Evolutionary conservation across 768 basidiomycete species (phyloP).

Genomic region (Hericium coralloides): DNA sequence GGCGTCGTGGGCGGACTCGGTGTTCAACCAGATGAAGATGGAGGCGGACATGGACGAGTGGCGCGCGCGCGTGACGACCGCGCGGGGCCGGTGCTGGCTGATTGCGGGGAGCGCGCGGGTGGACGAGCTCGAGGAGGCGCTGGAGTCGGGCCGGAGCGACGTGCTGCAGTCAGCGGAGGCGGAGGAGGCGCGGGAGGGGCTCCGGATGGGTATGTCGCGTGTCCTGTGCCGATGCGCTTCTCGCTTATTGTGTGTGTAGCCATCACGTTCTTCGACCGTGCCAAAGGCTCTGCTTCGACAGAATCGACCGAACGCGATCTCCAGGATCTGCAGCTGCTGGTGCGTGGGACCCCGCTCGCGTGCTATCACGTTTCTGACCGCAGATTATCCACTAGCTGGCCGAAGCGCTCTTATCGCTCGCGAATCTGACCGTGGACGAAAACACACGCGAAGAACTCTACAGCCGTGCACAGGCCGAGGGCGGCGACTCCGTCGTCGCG

Average conservation of each 20-base stretch:
- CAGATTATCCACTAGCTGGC: slow-evolving; percentile 28
- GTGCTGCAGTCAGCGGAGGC: slow-evolving; percentile 41
- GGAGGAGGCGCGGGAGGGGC: slow-evolving; percentile 43
- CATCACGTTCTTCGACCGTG: slow-evolving; percentile 26
- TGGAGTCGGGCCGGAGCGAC: slow-evolving; percentile 34
- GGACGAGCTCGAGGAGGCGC: slow-evolving; percentile 45
- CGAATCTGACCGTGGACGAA: slow-evolving; percentile 45
- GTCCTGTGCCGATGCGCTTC: slow-evolving; percentile 22
- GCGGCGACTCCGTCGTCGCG: slow-evolving; percentile 29
- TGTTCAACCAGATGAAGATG: slow-evolving; percentile 58
- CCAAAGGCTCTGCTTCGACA: slow-evolving; percentile 17
- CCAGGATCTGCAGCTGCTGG: slow-evolving; percentile 15
- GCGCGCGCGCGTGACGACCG: slow-evolving; percentile 35
- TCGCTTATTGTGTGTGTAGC: slow-evolving; percentile 18
- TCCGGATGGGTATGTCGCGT: slow-evolving; percentile 31
- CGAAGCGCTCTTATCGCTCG: slow-evolving; percentile 51
- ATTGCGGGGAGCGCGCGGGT: slow-evolving; percentile 44
- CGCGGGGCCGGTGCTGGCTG: slow-evolving; percentile 48
- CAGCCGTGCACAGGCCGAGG: slow-evolving; percentile 38
- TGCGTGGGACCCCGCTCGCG: neutral
- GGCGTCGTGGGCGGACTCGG: slow-evolving; percentile 52
- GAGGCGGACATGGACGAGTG: slow-evolving; percentile 45
- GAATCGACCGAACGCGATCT: slow-evolving; percentile 2
- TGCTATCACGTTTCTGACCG: neutral
- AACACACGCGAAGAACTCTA: slow-evolving; percentile 43